Percentiles rank a stretch among this genome's conserved stretches.
phyloP scores from a whole-genome alignment of 1,284 basidiomycete species.

The Ganoderma lucidum region DNA sequence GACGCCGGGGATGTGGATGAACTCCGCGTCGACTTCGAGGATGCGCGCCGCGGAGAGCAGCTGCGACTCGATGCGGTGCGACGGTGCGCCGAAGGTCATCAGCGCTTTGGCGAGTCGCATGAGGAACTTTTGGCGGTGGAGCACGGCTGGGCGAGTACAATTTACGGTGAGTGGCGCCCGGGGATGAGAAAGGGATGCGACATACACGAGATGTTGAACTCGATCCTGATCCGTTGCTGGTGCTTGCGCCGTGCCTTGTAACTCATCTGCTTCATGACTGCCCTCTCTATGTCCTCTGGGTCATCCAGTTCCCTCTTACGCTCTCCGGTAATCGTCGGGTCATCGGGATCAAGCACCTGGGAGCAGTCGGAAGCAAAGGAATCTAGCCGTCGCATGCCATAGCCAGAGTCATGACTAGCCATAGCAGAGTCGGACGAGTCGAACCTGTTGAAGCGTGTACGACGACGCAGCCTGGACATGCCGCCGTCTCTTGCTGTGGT shows the following conservation, averaged over 20 bases:
- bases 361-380: constrained; percentile 33
- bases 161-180: constrained; percentile 31
- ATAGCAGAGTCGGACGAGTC: constrained; percentile 25
- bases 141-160: constrained; percentile 49
- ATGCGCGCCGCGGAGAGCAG: constrained; percentile 80
- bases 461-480: neutral
- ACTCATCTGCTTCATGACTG: constrained; percentile 65
- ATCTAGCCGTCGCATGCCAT: constrained; percentile 16
- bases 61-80: constrained; percentile 76
- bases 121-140: constrained; percentile 68
- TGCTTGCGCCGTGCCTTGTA: constrained; percentile 72
- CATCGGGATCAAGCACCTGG: constrained; percentile 43
- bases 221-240: constrained; percentile 65
- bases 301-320: constrained; percentile 56
- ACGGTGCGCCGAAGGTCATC: constrained; percentile 77
- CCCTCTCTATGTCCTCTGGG: constrained; percentile 65
- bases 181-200: constrained; percentile 20
- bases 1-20: constrained; percentile 81
- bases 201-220: constrained; percentile 75
- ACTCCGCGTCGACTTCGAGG: constrained; percentile 84
- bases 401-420: constrained; percentile 19
- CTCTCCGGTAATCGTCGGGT: constrained; percentile 42
- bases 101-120: constrained; percentile 68
- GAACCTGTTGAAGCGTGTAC: constrained; percentile 11
- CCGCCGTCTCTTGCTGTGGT: neutral